These are phyloP conservation scores for Eurotiales sp. DNA, from an alignment of 2,329 filamentous ascomycete species.

Conservation along the genomic window DNA sequence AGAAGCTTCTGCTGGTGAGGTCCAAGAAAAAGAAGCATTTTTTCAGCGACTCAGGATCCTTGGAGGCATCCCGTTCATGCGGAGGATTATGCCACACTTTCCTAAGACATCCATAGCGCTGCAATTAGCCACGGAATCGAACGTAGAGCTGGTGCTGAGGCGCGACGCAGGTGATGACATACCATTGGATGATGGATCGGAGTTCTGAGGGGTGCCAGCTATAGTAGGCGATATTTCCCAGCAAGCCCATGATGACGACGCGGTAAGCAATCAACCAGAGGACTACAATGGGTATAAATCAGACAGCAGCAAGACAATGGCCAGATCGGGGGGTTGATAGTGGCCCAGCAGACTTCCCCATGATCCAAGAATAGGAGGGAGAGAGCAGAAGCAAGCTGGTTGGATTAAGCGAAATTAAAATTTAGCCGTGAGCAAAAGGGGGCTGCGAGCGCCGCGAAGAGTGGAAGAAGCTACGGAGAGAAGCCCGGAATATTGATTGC, in stretches of 20 bases:
- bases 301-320: slow-evolving; percentile 15
- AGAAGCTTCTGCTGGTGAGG: slow-evolving; percentile 87
- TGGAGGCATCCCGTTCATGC: slow-evolving; percentile 71
- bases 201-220: slow-evolving; percentile 72
- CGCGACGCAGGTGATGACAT: too few relatives aligned
- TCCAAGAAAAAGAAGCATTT: slow-evolving; percentile 85
- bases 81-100: slow-evolving; percentile 96
- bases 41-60: slow-evolving; percentile 69
- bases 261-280: too few relatives aligned
- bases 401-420: not conserved
- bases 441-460: too few relatives aligned
- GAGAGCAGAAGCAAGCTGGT: not conserved
- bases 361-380: not conserved
- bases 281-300: too few relatives aligned
- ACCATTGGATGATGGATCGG: slow-evolving; percentile 87
- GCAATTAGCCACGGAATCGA: not conserved
- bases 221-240: slow-evolving; percentile 62
- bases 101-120: slow-evolving; percentile 49
- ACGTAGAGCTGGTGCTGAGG: too few relatives aligned
- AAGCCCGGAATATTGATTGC: not conserved
- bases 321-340: not conserved
- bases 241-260: slow-evolving; percentile 34
- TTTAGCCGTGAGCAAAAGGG: not conserved
- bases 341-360: not conserved
- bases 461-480: not conserved